phyloP scores from a whole-genome alignment of 768 basidiomycete species.

The Coprinopsis strossmayeri region DNA sequence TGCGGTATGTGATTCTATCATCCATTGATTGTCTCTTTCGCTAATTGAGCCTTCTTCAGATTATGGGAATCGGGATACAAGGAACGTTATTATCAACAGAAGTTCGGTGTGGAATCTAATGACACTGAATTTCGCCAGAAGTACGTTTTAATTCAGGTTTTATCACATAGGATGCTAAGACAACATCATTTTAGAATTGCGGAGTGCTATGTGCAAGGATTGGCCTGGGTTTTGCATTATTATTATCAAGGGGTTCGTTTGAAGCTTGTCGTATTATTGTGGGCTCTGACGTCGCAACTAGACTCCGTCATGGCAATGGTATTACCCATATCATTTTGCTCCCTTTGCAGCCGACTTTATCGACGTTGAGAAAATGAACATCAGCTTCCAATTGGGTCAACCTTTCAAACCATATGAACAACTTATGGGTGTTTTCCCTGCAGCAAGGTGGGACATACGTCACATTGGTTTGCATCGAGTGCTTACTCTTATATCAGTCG shows the following conservation, averaged over 20 bases:
- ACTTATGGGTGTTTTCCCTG: slow-evolving; percentile 96
- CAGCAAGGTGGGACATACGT: slow-evolving; percentile 60
- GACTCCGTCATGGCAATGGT: slow-evolving; percentile 98
- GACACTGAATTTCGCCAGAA: slow-evolving; percentile 66
- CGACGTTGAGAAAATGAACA: slow-evolving; percentile 69
- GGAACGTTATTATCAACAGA: slow-evolving; percentile 90
- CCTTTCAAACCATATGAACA: slow-evolving; percentile 98
- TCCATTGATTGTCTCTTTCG: background rate
- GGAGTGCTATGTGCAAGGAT: slow-evolving; percentile 83
- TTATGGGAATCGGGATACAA: slow-evolving; percentile 95
- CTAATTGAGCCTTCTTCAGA: slow-evolving; percentile 34
- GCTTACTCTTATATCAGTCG: slow-evolving; percentile 42
- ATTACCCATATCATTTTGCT: slow-evolving; percentile 97
- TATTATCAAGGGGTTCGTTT: slow-evolving; percentile 92
- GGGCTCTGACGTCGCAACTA: slow-evolving; percentile 20
- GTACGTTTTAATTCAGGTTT: slow-evolving; percentile 36
- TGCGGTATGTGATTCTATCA: slow-evolving; percentile 55
- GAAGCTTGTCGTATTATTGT: background rate
- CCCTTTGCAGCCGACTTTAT: slow-evolving; percentile 95
- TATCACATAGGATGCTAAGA: slow-evolving; percentile 1
- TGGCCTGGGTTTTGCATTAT: slow-evolving; percentile 94
- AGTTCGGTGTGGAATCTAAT: slow-evolving; percentile 73
- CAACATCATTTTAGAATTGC: slow-evolving; percentile 51
- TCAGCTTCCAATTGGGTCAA: slow-evolving; percentile 71
- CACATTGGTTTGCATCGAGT: slow-evolving; percentile 5